Evolutionary conservation across 306 rosid genomes (phyloP), one percentile per base, ranked within the genome.

Genomic region (Casuarina equisetifolia): DNA sequence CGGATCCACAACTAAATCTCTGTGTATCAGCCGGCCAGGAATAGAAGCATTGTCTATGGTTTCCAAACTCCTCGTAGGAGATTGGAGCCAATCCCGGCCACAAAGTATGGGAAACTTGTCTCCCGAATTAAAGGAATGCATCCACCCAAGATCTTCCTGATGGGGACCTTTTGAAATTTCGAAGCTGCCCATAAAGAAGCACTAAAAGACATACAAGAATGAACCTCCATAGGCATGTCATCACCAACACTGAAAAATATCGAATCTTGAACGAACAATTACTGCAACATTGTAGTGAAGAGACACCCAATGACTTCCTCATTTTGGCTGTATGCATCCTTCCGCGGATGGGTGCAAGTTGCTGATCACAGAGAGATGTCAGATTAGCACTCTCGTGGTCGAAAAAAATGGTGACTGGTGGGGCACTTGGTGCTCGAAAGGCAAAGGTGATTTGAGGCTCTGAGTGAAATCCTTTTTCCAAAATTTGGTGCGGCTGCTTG

Each of bases 1-100:
- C 75, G 78, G 81, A 83, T 87, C 85, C 76, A 59, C 83, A 82
- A 49, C 82, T 80, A 71, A 82, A 90, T 79, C 74, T 74, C 48
- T 38, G 12, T 54, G 4, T 36, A 69, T 72, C 48, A 17, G 40
- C 51, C 64, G 13, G 39, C n/a, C 10, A 3, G 57, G 55, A 74
- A 75, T 52, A 72, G 69, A 79, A 25, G 72, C 84, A 77, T 35
- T 77, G 72, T 80, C 72, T 80, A 69, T 79, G 2, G 72, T 58
- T 74, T 74, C 78, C 72, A 20, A 64, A 69, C 25, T 63, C 40
- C 6, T 35, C 72, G 4, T 17, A 83, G 77, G 77, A 73, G 75
- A 73, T 69, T 70, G 45, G 70, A 78, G 85, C 71, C 78, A 61
- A 62, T 71, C 58, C 51, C 52, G 78, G 76, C 81, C 70, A 48